Evolutionary conservation across 352 stramenopile species (phyloP).

Genomic region (Pythium utonaiense): DNA sequence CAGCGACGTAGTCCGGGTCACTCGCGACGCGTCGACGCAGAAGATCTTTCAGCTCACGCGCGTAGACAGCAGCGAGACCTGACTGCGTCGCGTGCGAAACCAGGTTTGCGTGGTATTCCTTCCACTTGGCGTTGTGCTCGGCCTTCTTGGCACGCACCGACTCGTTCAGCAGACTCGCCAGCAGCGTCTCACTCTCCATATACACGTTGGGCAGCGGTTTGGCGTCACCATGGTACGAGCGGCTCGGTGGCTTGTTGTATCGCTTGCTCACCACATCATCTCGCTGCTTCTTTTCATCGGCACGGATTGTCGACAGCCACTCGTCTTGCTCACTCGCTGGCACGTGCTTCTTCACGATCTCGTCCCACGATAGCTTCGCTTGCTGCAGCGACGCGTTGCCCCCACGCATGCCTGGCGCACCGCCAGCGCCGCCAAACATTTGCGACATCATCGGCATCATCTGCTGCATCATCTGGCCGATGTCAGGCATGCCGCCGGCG

Average conservation of each 20-base stretch:
- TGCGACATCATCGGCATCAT: constrained; percentile 89
- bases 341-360: constrained; percentile 62
- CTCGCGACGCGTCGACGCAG: constrained; percentile 45
- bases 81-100: constrained; percentile 48
- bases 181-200: constrained; percentile 54
- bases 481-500: constrained; percentile 43
- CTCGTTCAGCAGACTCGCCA: constrained; percentile 60
- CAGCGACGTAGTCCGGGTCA: constrained; percentile 56
- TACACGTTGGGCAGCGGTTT: constrained; percentile 58
- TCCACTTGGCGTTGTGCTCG: constrained; percentile 57
- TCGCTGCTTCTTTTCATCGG: constrained; percentile 45
- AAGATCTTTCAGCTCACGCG: constrained; percentile 58
- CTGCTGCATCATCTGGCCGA: constrained; percentile 81
- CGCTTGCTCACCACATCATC: constrained; percentile 27
- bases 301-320: constrained; percentile 65
- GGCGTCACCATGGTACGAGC: constrained; percentile 50
- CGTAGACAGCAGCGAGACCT: constrained; percentile 45
- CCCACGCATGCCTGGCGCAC: constrained; percentile 17
- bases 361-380: constrained; percentile 52
- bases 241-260: constrained; percentile 45
- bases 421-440: constrained; percentile 51
- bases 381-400: constrained; percentile 31
- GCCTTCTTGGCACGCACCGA: constrained; percentile 54
- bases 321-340: constrained; percentile 47
- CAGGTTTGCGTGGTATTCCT: constrained; percentile 44